A percentile compares a stretch with the other conserved stretches of the same genome.
Evolutionary conservation across 1,284 basidiomycete genomes (phyloP).

Genomic region (Xerocomus minutiporus): DNA sequence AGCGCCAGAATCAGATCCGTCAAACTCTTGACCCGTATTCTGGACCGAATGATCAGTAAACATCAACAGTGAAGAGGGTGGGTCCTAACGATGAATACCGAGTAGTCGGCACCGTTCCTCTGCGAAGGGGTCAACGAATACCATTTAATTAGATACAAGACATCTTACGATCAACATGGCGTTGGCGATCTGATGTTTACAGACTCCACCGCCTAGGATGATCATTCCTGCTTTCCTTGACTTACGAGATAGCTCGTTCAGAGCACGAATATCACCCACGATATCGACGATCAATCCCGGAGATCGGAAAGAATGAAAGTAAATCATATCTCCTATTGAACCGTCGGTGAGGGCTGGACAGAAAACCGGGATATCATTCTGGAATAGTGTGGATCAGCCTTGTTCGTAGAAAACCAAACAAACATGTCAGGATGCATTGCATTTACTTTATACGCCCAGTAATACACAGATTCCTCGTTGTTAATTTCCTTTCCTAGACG

Average conservation of each 20-base stretch:
- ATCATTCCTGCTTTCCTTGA: conserved; percentile 98
- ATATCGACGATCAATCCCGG: conserved; percentile 91
- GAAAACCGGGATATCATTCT: conserved; percentile 99
- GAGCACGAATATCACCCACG: conserved; percentile 86
- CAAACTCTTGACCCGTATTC: conserved; percentile 99
- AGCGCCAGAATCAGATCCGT: conserved; percentile 96
- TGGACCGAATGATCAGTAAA: conserved; percentile 28
- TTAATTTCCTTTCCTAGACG: conserved; percentile 94
- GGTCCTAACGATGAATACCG: conserved; percentile 82
- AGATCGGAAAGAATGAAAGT: conserved; percentile 94
- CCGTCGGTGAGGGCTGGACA: conserved; percentile 98
- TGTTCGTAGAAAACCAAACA: conserved; percentile 8
- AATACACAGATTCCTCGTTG: conserved; percentile 95
- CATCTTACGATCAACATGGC: conserved; percentile 91
- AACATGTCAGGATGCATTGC: conserved; percentile 18
- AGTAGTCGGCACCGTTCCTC: conserved; percentile 97
- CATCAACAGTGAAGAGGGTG: not conserved
- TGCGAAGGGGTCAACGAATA: conserved; percentile 32
- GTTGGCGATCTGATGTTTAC: conserved; percentile 99
- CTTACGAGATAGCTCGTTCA: conserved; percentile 89
- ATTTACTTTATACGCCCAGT: conserved; percentile 97
- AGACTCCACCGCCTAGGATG: conserved; percentile 95
- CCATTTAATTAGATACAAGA: not conserved
- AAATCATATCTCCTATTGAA: conserved; percentile 98
- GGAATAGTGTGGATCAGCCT: conserved; percentile 30